Evolutionary conservation across 2,329 filamentous ascomycete genomes (phyloP).

Genomic region (Aureobasidium sp.): DNA sequence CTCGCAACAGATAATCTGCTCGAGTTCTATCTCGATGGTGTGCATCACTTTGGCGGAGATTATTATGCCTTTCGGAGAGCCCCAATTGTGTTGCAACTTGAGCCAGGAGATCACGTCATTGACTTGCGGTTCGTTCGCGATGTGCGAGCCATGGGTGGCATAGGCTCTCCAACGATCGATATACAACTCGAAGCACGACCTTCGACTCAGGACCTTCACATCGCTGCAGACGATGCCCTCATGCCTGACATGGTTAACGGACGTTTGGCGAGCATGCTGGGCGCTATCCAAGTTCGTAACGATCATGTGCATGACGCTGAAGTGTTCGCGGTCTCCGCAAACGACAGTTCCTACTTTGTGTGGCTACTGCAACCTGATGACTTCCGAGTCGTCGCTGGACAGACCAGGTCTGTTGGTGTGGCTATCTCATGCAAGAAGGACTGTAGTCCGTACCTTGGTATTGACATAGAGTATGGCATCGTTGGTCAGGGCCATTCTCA

Average conservation of each 20-base stretch:
- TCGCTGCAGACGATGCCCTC: conserved; percentile 31
- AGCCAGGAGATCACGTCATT: conserved; percentile 41
- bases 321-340: conserved; percentile 19
- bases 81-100: conserved; percentile 41
- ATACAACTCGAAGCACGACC: conserved; percentile 30
- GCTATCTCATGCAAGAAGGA: conserved; percentile 20
- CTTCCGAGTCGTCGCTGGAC: conserved; percentile 25
- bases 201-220: conserved; percentile 21
- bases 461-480: not conserved
- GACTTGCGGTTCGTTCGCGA: conserved; percentile 47
- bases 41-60: conserved; percentile 49
- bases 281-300: conserved; percentile 42
- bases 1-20: conserved; percentile 41
- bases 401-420: conserved; percentile 34
- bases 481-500: not conserved
- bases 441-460: not conserved
- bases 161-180: conserved; percentile 37
- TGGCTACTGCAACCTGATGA: not conserved
- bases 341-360: not conserved
- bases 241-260: conserved; percentile 44
- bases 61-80: conserved; percentile 44
- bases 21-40: conserved; percentile 45
- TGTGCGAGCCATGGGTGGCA: conserved; percentile 47
- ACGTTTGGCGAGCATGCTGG: conserved; percentile 37
- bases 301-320: conserved; percentile 18